Percentiles rank a stretch among this genome's conserved stretches.
Evolutionary conservation across 257 asterid genomes (phyloP).

Genomic region (Anisodus tanguticus): DNA sequence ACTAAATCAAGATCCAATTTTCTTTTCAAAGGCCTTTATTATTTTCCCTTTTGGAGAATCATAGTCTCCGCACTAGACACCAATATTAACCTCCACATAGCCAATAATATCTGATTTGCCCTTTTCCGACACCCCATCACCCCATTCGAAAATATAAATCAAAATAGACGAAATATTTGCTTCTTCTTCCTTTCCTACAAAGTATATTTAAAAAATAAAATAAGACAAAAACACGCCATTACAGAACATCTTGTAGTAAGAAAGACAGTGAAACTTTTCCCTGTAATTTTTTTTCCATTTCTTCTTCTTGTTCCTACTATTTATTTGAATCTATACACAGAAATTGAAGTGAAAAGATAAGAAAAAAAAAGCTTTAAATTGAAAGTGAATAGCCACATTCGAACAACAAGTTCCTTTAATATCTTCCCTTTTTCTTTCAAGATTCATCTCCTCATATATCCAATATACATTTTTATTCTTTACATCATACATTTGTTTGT

Average conservation of each 20-base stretch:
- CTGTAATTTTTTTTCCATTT: background rate
- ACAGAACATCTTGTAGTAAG: conserved; percentile 25
- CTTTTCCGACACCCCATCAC: background rate
- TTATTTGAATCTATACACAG: conserved; percentile 23
- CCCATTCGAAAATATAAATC: background rate
- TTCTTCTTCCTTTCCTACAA: background rate
- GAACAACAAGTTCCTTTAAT: conserved; percentile 6
- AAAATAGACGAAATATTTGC: background rate
- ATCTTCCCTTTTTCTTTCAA: conserved; percentile 13
- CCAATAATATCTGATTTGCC: conserved; percentile 21
- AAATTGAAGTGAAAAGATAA: conserved; percentile 6
- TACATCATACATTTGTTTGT: conserved; percentile 1
- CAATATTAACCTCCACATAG: background rate
- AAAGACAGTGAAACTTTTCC: conserved; percentile 10
- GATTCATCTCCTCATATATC: background rate
- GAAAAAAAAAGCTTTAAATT: background rate
- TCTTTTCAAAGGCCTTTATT: background rate
- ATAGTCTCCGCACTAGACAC: background rate
- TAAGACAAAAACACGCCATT: conserved; percentile 26
- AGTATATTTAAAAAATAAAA: background rate
- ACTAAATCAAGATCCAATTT: background rate
- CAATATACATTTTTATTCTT: background rate
- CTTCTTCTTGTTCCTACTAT: background rate
- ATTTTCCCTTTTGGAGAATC: background rate
- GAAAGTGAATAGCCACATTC: background rate